Percentiles rank a stretch among this genome's conserved stretches.
phyloP scores from a whole-genome alignment of 2,329 filamentous ascomycete species.

The Colletotrichum filicis region DNA sequence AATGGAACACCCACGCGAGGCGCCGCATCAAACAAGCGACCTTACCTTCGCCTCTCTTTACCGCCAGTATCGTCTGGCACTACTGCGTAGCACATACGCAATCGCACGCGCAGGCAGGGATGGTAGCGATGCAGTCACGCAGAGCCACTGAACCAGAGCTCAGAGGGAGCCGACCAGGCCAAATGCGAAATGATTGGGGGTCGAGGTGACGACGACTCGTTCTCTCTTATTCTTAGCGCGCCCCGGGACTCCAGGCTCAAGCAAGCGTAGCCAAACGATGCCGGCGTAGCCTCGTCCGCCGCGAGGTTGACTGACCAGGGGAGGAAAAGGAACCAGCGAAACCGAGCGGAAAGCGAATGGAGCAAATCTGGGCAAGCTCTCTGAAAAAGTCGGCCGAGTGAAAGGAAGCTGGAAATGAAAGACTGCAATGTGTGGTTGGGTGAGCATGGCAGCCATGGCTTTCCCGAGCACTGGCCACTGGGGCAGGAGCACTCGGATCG shows the following conservation, averaged over 20 bases:
- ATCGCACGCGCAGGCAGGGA: neutral
- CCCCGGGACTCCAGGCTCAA: neutral
- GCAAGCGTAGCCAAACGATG: slow-evolving; percentile 4
- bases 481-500: slow-evolving; percentile 4
- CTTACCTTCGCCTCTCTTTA: neutral
- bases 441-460: neutral
- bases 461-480: neutral
- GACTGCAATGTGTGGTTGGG: neutral
- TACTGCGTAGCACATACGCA: neutral
- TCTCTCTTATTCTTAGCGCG: slow-evolving; percentile 23
- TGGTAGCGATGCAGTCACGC: neutral
- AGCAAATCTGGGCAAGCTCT: neutral
- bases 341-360: slow-evolving; percentile 5
- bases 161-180: slow-evolving; percentile 12
- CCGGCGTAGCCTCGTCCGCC: slow-evolving; percentile 19
- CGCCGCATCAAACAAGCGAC: slow-evolving; percentile 9
- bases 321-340: neutral
- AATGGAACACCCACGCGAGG: neutral
- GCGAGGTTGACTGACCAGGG: neutral
- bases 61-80: slow-evolving; percentile 4
- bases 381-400: neutral
- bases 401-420: neutral
- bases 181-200: slow-evolving; percentile 21
- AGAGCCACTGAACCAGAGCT: neutral
- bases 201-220: slow-evolving; percentile 24